Evolutionary conservation across 1,284 basidiomycete species (phyloP).

Genomic region (Ganoderma lucidum): DNA sequence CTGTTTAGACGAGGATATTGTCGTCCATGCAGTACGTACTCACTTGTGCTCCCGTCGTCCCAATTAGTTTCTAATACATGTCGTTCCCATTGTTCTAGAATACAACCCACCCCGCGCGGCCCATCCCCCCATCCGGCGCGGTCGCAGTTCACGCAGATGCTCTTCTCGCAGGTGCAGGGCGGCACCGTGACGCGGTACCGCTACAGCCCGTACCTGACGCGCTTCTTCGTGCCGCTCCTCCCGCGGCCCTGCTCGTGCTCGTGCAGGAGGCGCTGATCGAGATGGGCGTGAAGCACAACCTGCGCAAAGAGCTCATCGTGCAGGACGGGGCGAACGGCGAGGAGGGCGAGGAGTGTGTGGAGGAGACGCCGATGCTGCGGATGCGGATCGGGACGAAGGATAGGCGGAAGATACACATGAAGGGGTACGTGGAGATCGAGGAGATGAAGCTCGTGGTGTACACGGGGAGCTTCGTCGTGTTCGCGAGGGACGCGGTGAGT

Average conservation of each 20-base stretch:
- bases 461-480: constrained; percentile 69
- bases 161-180: constrained; percentile 67
- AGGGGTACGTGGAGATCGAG: constrained; percentile 77
- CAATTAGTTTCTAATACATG: too few relatives aligned
- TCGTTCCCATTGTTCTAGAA: too few relatives aligned
- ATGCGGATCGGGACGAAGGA: constrained; percentile 73
- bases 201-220: constrained; percentile 77
- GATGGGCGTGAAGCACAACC: constrained; percentile 61
- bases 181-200: constrained; percentile 63
- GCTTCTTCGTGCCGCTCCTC: constrained; percentile 71
- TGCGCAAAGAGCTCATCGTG: constrained; percentile 36
- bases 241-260: constrained; percentile 60
- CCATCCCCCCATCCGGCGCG: constrained; percentile 18
- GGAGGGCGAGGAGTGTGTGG: background rate
- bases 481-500: constrained; percentile 69
- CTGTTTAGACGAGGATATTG: background rate
- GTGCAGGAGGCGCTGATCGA: constrained; percentile 58
- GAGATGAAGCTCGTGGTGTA: constrained; percentile 53
- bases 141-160: constrained; percentile 65
- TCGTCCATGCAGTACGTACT: background rate
- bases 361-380: constrained; percentile 40
- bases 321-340: constrained; percentile 22
- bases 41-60: background rate
- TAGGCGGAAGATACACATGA: constrained; percentile 64
- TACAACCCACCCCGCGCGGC: constrained; percentile 13